Evolutionary conservation across 139 green algal genomes (phyloP).

Genomic region (Chlorella sp.): DNA sequence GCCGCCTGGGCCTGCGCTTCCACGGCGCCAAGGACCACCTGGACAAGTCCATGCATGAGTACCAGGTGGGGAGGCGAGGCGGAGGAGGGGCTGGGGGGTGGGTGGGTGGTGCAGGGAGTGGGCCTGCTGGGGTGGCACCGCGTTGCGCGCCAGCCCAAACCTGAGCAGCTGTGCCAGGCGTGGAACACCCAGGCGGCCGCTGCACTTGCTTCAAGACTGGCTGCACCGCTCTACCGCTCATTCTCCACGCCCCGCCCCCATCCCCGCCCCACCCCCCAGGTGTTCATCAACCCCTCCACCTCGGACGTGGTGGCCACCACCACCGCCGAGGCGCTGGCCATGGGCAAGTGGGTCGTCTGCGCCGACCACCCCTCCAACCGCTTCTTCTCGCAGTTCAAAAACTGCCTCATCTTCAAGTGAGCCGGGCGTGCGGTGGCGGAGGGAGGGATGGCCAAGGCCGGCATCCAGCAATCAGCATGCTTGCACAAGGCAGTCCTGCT

Average conservation of each 20-base stretch:
- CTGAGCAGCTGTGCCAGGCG: no score
- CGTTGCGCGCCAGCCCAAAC: neutral
- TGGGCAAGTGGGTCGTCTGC: conserved; percentile 98
- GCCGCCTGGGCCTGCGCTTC: conserved; percentile 81
- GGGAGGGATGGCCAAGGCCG: neutral
- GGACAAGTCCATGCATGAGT: conserved; percentile 81
- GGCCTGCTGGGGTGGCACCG: neutral
- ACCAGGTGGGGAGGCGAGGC: conserved; percentile 67
- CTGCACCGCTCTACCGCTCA: neutral
- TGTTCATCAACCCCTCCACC: conserved; percentile 96
- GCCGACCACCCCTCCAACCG: conserved; percentile 95
- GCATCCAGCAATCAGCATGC: no score
- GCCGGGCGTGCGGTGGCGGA: neutral
- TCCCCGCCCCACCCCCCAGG: conserved; percentile 28
- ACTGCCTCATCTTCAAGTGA: conserved; percentile 73
- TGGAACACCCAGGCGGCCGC: no score
- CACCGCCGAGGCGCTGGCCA: conserved; percentile 97
- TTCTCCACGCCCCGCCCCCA: neutral
- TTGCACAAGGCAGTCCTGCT: neutral
- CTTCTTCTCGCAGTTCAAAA: conserved; percentile 92
- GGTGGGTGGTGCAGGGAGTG: neutral
- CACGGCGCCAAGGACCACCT: conserved; percentile 91
- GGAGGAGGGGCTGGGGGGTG: neutral
- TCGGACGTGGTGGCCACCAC: conserved; percentile 98
- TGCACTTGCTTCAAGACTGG: no score